Evolutionary conservation across 768 basidiomycete species (phyloP).

Genomic region (Boletus eberwhitei): DNA sequence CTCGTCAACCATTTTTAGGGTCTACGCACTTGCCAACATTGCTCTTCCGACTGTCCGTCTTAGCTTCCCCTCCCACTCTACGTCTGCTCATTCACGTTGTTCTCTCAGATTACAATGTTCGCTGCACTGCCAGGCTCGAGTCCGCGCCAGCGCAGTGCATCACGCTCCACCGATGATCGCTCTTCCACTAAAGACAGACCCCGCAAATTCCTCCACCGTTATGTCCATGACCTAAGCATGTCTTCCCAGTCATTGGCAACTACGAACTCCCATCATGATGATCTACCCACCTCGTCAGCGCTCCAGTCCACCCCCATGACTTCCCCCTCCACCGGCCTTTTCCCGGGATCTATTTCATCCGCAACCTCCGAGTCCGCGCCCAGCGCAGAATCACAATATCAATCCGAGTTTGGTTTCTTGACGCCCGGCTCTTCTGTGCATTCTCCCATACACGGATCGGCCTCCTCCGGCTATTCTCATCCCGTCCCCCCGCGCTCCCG

Average conservation of each 20-base stretch:
- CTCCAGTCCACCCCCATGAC: constrained; percentile 26
- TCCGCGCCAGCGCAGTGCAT: constrained; percentile 14
- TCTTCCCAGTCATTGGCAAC: constrained; percentile 21
- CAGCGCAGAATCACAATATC: constrained; percentile 7
- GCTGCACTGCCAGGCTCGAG: not conserved
- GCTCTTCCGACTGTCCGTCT: not conserved
- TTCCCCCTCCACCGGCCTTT: constrained; percentile 21
- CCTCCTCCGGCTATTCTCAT: constrained; percentile 15
- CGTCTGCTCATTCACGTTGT: not conserved
- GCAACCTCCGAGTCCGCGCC: constrained; percentile 25
- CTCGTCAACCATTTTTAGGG: constrained; percentile 15
- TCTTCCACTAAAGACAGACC: constrained; percentile 5
- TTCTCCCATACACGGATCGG: constrained; percentile 14
- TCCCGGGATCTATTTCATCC: constrained; percentile 22
- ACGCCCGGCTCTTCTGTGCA: not conserved
- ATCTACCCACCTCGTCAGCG: constrained; percentile 6
- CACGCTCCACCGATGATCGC: constrained; percentile 18
- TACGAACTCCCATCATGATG: constrained; percentile 7
- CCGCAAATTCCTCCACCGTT: constrained; percentile 13
- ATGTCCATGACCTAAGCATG: constrained; percentile 9
- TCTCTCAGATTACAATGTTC: constrained; percentile 19
- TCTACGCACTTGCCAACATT: constrained; percentile 1
- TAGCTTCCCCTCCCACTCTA: not conserved
- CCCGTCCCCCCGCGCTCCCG: constrained; percentile 12
- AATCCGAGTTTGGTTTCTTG: constrained; percentile 18